phyloP scores from a whole-genome alignment of 2,329 filamentous ascomycete species.

The Keithomyces neogunnii region DNA sequence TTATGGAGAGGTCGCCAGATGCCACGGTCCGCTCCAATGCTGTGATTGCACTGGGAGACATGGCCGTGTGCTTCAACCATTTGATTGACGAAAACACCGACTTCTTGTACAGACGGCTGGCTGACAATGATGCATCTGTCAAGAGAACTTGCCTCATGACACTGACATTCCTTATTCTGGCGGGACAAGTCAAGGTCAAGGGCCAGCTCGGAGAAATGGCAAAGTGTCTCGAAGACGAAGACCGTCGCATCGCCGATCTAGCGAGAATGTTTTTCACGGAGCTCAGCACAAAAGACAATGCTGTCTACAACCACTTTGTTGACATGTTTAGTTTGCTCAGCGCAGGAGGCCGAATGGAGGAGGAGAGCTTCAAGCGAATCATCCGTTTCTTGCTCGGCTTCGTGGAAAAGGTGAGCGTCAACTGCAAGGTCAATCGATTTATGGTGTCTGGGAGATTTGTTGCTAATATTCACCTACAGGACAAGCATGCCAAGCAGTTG shows the following conservation, averaged over 20 bases:
- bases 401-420: conserved; percentile 76
- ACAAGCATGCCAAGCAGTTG: conserved; percentile 93
- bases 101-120: conserved; percentile 88
- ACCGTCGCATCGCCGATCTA: conserved; percentile 87
- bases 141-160: conserved; percentile 99
- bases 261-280: conserved; percentile 98
- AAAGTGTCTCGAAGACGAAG: conserved; percentile 94
- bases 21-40: conserved; percentile 92
- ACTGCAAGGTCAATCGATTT: not conserved
- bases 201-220: conserved; percentile 98
- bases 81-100: conserved; percentile 99
- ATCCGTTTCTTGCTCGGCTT: conserved; percentile 91
- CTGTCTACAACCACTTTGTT: conserved; percentile 98
- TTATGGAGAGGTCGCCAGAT: conserved; percentile 89
- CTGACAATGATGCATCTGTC: conserved; percentile 79
- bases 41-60: conserved; percentile 93
- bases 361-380: conserved; percentile 79
- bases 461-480: conserved; percentile 43
- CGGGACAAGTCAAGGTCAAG: conserved; percentile 98
- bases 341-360: conserved; percentile 69
- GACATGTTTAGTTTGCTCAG: conserved; percentile 96
- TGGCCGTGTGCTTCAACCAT: conserved; percentile 99
- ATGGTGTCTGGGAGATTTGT: conserved; percentile 12
- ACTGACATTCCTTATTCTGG: conserved; percentile 90
- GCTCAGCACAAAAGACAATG: conserved; percentile 95